These are phyloP conservation scores for Cucurbitaria berberidis DNA, from an alignment of 2,329 filamentous ascomycete genomes.

Conservation along the genomic window DNA sequence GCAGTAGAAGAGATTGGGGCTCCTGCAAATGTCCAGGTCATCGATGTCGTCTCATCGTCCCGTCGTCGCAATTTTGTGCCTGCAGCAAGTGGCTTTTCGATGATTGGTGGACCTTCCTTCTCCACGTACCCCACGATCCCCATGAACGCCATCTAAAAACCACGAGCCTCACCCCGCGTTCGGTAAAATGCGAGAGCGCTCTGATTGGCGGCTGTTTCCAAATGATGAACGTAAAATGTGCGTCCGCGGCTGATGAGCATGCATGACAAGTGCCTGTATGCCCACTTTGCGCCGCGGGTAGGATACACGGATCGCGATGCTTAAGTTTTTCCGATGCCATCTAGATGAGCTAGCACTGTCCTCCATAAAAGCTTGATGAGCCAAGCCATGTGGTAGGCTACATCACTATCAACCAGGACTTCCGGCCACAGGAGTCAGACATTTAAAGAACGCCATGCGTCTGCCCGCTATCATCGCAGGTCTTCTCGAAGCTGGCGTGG, in stretches of 20 bases:
- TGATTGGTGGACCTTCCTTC: constrained; percentile 32
- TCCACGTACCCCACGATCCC: constrained; percentile 21
- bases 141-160: constrained; percentile 1
- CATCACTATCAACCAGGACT: background rate
- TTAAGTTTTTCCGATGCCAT: background rate
- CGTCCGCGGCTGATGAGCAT: constrained; percentile 2
- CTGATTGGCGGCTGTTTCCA: constrained; percentile 11
- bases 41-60: no score
- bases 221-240: background rate
- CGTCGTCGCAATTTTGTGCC: background rate
- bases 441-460: constrained; percentile 16
- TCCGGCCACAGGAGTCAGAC: background rate
- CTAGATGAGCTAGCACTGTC: background rate
- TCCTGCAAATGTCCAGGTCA: no score
- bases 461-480: constrained; percentile 6
- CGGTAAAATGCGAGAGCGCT: background rate
- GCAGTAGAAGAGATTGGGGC: no score
- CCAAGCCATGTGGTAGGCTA: background rate
- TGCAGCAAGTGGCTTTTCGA: background rate
- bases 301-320: background rate
- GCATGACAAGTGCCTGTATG: background rate
- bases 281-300: background rate
- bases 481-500: constrained; percentile 22
- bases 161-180: constrained; percentile 21
- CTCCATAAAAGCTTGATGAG: background rate